Percentiles rank a stretch among this genome's conserved stretches.
These are phyloP conservation scores for Podospora tetraspora DNA, from an alignment of 495 filamentous ascomycete species.

Conservation along the genomic window DNA sequence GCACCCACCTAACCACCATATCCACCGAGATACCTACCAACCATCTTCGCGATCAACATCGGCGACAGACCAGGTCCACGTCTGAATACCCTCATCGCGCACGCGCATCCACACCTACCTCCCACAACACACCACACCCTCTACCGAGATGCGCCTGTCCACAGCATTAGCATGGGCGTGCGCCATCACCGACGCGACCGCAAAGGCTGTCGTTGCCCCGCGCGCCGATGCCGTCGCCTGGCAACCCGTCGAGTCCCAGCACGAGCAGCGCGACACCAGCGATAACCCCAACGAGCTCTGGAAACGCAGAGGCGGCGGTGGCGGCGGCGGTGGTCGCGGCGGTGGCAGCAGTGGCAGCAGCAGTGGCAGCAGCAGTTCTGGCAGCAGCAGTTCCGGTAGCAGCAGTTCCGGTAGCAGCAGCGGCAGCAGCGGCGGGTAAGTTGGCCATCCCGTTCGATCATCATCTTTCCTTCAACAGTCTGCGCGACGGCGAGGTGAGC, in stretches of 20 bases:
- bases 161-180: constrained; percentile 3
- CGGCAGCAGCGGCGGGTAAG: background rate
- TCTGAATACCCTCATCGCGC: background rate
- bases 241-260: constrained; percentile 7
- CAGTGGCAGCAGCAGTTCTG: constrained; percentile 2
- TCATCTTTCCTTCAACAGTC: background rate
- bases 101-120: background rate
- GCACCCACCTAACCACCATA: background rate
- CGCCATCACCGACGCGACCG: constrained; percentile 14
- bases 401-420: background rate
- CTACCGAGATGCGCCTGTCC: background rate
- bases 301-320: constrained; percentile 55
- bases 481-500: background rate
- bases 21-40: too few relatives aligned
- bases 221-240: constrained; percentile 6
- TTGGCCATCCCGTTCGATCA: background rate
- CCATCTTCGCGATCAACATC: background rate
- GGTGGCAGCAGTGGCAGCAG: constrained; percentile 18
- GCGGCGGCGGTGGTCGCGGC: constrained; percentile 43
- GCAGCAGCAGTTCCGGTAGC: constrained; percentile 5
- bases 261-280: constrained; percentile 19
- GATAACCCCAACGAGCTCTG: constrained; percentile 39
- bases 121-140: background rate
- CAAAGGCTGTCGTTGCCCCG: constrained; percentile 11
- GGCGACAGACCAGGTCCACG: background rate